These are phyloP conservation scores for Dysphania ambrosioides DNA, from an alignment of 148 eudicot genomes.

Conservation along the genomic window DNA sequence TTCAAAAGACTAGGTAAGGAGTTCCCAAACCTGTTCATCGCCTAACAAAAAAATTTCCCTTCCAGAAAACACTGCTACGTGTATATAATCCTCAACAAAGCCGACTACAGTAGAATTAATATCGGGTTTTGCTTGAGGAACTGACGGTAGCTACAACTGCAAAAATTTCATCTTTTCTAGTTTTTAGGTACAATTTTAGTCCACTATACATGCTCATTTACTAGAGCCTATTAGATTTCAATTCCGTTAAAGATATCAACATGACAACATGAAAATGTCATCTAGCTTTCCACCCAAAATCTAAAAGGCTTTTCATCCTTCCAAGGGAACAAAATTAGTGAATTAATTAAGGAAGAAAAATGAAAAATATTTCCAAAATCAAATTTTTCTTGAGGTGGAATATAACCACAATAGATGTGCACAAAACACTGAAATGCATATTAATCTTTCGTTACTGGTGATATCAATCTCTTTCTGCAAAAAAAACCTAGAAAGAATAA, in stretches of 20 bases:
- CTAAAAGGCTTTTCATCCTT: neutral
- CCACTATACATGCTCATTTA: conserved; percentile 6
- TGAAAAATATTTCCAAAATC: neutral
- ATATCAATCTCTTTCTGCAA: neutral
- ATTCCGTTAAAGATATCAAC: neutral
- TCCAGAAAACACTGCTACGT: too few species aligned
- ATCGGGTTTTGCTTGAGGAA: too few species aligned
- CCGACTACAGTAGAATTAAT: too few species aligned
- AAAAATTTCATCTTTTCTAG: too few species aligned
- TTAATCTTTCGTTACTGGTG: neutral
- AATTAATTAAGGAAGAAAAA: too few species aligned
- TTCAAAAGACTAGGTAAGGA: too few species aligned
- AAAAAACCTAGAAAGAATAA: conserved; percentile 6
- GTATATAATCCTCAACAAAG: too few species aligned
- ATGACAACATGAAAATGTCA: neutral
- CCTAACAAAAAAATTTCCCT: too few species aligned
- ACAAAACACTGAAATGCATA: neutral
- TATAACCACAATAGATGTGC: neutral
- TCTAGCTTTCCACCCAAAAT: too few species aligned
- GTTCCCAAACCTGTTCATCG: too few species aligned
- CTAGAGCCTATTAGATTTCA: neutral
- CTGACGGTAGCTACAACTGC: too few species aligned
- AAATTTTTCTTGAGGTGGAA: neutral
- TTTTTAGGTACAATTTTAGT: neutral
- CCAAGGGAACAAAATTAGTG: neutral